These are phyloP conservation scores for Iodosphaeria phyllophila DNA, from an alignment of 2,329 filamentous ascomycete genomes.

Conservation along the genomic window DNA sequence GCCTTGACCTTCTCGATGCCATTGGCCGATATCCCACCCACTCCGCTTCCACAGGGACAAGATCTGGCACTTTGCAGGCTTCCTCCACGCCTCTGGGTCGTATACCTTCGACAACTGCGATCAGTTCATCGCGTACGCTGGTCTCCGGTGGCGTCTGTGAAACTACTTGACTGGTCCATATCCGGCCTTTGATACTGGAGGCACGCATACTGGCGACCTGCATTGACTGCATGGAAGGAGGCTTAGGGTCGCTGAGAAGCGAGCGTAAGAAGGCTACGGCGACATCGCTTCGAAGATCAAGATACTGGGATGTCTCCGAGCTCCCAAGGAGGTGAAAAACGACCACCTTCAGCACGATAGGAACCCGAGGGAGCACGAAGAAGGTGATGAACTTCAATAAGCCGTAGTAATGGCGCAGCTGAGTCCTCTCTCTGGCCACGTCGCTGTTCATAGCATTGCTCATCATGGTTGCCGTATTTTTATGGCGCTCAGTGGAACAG, in stretches of 20 bases:
- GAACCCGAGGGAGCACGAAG: constrained; percentile 36
- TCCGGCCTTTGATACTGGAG: constrained; percentile 46
- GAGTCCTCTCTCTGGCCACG: no score
- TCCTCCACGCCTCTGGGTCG: constrained; percentile 16
- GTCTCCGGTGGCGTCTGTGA: constrained; percentile 38
- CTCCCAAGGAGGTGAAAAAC: constrained; percentile 45
- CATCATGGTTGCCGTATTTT: no score
- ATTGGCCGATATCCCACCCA: constrained; percentile 53
- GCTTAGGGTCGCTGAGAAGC: constrained; percentile 29
- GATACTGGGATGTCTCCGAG: constrained; percentile 54
- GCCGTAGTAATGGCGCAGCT: no score
- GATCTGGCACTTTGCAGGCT: constrained; percentile 24
- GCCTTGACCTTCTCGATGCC: constrained; percentile 26
- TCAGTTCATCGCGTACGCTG: constrained; percentile 36
- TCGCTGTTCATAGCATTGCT: no score
- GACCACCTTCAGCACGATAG: constrained; percentile 41
- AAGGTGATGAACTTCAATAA: no score
- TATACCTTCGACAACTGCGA: constrained; percentile 36
- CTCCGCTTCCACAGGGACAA: constrained; percentile 45
- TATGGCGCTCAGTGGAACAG: no score
- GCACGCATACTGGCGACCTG: constrained; percentile 27
- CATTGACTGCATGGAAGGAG: constrained; percentile 33
- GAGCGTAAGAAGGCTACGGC: constrained; percentile 54
- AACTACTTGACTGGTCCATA: constrained; percentile 63
- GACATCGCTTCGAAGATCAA: constrained; percentile 60